These are phyloP conservation scores for Colletotrichum sp. DNA, from an alignment of 2,329 filamentous ascomycete species.

Conservation along the genomic window DNA sequence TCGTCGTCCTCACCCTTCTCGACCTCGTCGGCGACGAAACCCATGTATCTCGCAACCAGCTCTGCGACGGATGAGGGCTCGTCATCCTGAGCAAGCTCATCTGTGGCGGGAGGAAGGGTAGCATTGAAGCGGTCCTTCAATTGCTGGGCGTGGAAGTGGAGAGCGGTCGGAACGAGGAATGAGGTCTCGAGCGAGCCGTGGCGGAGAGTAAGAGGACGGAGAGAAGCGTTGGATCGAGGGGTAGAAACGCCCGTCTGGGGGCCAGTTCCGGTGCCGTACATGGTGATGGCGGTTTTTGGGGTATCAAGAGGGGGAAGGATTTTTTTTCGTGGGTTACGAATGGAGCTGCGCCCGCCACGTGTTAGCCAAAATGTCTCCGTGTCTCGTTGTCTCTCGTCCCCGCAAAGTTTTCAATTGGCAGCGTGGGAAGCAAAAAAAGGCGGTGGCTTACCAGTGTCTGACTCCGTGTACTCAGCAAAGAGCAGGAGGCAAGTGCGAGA, in stretches of 20 bases:
- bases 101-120: conserved; percentile 87
- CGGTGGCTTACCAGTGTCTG: conserved; percentile 16
- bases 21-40: conserved; percentile 86
- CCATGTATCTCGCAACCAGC: conserved; percentile 91
- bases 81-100: conserved; percentile 97
- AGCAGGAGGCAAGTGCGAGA: conserved; percentile 36
- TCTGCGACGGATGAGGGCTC: conserved; percentile 97
- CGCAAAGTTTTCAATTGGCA: background rate
- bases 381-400: background rate
- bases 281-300: conserved; percentile 51
- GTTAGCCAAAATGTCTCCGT: conserved; percentile 2
- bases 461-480: conserved; percentile 45
- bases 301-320: conserved; percentile 41
- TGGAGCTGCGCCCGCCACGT: conserved; percentile 14
- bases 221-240: conserved; percentile 89
- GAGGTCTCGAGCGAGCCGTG: conserved; percentile 97
- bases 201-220: conserved; percentile 86
- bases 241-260: conserved; percentile 97
- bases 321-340: conserved; percentile 14
- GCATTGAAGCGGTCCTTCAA: conserved; percentile 89
- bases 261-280: conserved; percentile 86
- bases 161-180: conserved; percentile 91
- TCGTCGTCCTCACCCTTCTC: conserved; percentile 91
- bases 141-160: conserved; percentile 96
- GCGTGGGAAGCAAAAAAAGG: background rate